These are phyloP conservation scores for Vachellia collinsii DNA, from an alignment of 306 rosid genomes.

Conservation along the genomic window DNA sequence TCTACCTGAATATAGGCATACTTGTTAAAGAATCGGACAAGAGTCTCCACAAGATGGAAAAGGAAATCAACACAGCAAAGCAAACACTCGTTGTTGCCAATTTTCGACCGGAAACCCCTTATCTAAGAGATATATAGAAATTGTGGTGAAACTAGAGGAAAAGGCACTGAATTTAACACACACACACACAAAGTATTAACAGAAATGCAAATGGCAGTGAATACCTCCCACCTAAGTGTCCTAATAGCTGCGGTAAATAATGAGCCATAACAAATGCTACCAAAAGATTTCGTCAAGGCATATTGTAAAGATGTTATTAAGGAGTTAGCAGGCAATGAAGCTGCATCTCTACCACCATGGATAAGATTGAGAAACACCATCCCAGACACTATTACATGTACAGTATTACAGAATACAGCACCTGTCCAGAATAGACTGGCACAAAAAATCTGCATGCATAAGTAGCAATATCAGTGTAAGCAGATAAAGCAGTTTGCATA, in stretches of 20 bases:
- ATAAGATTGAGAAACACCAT: slow-evolving; percentile 93
- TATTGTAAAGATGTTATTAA: slow-evolving; percentile 68
- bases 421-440: slow-evolving; percentile 99
- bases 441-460: slow-evolving; percentile 70
- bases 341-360: slow-evolving; percentile 83
- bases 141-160: slow-evolving; percentile 7
- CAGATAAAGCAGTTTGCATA: slow-evolving; percentile 27
- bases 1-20: slow-evolving; percentile 96
- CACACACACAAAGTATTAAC: slow-evolving; percentile 2
- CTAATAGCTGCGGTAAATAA: slow-evolving; percentile 96
- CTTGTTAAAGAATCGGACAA: slow-evolving; percentile 96
- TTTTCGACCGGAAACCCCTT: slow-evolving; percentile 94
- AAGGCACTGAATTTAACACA: slow-evolving; percentile 12
- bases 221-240: slow-evolving; percentile 93
- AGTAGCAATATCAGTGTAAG: slow-evolving; percentile 39
- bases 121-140: slow-evolving; percentile 58
- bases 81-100: slow-evolving; percentile 93
- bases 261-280: slow-evolving; percentile 98
- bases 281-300: slow-evolving; percentile 92
- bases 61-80: slow-evolving; percentile 97
- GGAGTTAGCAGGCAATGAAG: slow-evolving; percentile 78
- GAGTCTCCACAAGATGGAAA: slow-evolving; percentile 98
- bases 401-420: slow-evolving; percentile 89
- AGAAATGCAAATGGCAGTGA: neutral
- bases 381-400: slow-evolving; percentile 97